Percentiles rank a stretch among this genome's conserved stretches.
These are phyloP conservation scores for Paracamarosporium sp. DNA, from an alignment of 2,329 filamentous ascomycete species.

Conservation along the genomic window DNA sequence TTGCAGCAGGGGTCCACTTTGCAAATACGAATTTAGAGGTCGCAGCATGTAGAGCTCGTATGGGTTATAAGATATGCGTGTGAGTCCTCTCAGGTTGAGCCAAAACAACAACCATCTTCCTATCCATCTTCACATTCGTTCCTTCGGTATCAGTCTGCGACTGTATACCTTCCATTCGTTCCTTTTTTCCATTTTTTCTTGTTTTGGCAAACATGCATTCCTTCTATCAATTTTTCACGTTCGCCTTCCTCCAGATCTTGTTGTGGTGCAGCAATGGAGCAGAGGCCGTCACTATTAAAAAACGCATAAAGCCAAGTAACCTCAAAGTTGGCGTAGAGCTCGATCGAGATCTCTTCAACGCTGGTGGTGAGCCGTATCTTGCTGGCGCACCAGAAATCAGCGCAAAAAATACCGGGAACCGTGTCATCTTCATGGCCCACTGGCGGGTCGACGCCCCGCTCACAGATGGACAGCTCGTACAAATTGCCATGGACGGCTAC, in stretches of 20 bases:
- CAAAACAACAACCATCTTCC: background rate
- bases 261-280: background rate
- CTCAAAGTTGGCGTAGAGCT: conserved; percentile 1
- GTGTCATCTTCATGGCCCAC: conserved; percentile 4
- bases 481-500: conserved; percentile 3
- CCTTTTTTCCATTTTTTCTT: background rate
- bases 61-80: background rate
- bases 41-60: background rate
- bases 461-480: background rate
- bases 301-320: background rate
- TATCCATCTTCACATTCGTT: background rate
- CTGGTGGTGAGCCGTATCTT: background rate
- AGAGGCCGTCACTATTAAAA: background rate
- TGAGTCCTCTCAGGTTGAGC: background rate
- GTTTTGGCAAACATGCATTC: background rate
- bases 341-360: background rate
- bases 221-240: background rate
- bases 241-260: conserved; percentile 1
- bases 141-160: background rate
- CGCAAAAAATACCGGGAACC: background rate
- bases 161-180: background rate
- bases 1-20: background rate
- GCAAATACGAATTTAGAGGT: background rate
- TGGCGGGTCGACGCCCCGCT: background rate
- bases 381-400: background rate